These are phyloP conservation scores for Fraxinus sp. DNA, from an alignment of 305 asterid species.

Conservation along the genomic window DNA sequence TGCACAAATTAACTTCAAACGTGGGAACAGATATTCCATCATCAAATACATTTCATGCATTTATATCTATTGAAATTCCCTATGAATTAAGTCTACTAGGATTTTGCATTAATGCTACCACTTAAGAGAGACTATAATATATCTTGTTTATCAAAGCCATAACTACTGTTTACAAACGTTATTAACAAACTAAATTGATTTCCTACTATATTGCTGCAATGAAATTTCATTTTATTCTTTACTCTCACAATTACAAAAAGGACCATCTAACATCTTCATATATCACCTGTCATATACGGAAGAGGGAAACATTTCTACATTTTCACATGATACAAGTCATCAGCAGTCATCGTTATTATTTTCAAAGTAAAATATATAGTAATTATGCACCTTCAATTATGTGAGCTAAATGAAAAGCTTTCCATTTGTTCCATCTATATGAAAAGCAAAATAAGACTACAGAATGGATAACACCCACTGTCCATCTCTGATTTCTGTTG, in stretches of 20 bases:
- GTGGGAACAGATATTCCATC: not conserved
- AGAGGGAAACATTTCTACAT: not conserved
- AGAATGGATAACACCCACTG: not conserved
- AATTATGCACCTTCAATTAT: not conserved
- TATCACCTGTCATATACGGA: not conserved
- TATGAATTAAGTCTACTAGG: not conserved
- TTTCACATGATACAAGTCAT: not conserved
- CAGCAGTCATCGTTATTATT: not conserved
- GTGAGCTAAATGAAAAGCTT: not conserved
- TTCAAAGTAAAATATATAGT: not conserved
- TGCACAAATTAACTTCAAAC: not conserved
- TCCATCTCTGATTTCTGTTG: conserved; percentile 1
- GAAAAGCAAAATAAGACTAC: not conserved
- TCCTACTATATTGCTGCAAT: not conserved
- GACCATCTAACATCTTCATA: not conserved
- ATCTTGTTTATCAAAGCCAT: not conserved
- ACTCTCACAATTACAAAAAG: not conserved
- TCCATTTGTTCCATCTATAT: not conserved
- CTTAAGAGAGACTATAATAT: not conserved
- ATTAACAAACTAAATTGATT: not conserved
- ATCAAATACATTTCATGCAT: not conserved
- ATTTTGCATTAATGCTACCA: not conserved
- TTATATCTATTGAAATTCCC: not conserved
- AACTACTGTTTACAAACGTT: not conserved
- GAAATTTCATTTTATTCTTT: not conserved